Conservation (phyloP, 2,329 filamentous ascomycete genomes). For the Pseudocercospora crystallina region DNA sequence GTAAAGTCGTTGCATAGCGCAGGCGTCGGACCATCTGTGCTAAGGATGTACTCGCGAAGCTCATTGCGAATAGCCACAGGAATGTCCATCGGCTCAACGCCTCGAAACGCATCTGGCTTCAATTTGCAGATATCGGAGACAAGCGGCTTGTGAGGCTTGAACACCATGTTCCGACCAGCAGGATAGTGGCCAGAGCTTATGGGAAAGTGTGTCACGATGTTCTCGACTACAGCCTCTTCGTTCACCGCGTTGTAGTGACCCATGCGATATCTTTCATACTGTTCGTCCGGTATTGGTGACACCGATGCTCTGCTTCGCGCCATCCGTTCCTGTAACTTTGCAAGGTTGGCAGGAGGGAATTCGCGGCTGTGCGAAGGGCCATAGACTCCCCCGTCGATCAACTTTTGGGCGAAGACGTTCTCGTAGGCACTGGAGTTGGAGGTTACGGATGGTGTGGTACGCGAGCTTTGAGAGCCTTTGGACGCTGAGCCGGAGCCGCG, state of each 20-base stretch:
- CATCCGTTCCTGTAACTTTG: not conserved
- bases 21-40: not conserved
- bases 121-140: not conserved
- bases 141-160: not conserved
- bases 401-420: no score
- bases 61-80: not conserved
- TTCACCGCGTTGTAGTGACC: not conserved
- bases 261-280: not conserved
- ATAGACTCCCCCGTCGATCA: no score
- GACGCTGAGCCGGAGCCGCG: no score
- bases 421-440: no score
- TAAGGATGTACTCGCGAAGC: not conserved
- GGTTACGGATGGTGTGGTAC: no score
- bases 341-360: no score
- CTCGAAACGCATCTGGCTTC: not conserved
- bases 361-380: no score
- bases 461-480: no score
- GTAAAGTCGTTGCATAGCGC: not conserved
- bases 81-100: not conserved
- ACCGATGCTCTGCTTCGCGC: not conserved
- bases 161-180: not conserved
- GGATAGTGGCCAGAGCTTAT: not conserved
- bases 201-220: not conserved
- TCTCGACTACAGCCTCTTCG: not conserved
- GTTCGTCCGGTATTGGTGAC: not conserved